A percentile compares a stretch with the other conserved stretches of the same genome.
phyloP scores from a whole-genome alignment of 78 protist genomes.

The Protostelium mycophagum region DNA sequence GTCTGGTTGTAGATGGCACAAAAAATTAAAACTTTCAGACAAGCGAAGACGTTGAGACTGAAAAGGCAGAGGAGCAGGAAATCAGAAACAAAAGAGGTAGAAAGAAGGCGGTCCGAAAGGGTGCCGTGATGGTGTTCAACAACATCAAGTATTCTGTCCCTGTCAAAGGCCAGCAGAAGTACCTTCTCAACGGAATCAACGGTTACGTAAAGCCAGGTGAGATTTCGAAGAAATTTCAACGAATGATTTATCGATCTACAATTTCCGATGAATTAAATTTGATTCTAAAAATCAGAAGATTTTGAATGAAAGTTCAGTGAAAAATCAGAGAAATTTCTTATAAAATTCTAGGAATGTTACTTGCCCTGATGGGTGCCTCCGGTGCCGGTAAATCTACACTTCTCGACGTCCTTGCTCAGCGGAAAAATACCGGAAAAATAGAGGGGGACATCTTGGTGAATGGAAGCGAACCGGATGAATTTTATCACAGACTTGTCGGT shows the following conservation, averaged over 20 bases:
- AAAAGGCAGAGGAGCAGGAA: conserved; percentile 14
- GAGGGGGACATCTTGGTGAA: conserved; percentile 35
- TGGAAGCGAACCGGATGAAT: conserved; percentile 24
- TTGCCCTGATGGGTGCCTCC: conserved; percentile 73
- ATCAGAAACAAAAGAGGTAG: conserved; percentile 20
- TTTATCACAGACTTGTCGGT: conserved; percentile 19
- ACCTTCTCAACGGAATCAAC: conserved; percentile 34
- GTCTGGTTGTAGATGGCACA: no score
- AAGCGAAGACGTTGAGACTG: not conserved
- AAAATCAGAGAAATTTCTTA: no score
- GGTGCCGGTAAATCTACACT: conserved; percentile 79
- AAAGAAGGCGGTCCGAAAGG: conserved; percentile 22
- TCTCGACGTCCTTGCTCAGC: conserved; percentile 53
- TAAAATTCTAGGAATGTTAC: conserved; percentile 30
- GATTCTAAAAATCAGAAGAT: no score
- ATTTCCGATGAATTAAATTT: not conserved
- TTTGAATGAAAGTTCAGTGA: no score
- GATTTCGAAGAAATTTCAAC: not conserved
- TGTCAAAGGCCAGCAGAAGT: conserved; percentile 19
- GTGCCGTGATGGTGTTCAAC: conserved; percentile 52
- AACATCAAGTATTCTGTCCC: conserved; percentile 41
- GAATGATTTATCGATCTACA: no score
- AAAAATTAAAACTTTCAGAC: not conserved
- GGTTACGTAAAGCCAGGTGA: conserved; percentile 59
- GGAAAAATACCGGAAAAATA: conserved; percentile 50